Conservation (phyloP, 371 early-diverging fungal genomes). For the Rhizopus microsporus region DNA sequence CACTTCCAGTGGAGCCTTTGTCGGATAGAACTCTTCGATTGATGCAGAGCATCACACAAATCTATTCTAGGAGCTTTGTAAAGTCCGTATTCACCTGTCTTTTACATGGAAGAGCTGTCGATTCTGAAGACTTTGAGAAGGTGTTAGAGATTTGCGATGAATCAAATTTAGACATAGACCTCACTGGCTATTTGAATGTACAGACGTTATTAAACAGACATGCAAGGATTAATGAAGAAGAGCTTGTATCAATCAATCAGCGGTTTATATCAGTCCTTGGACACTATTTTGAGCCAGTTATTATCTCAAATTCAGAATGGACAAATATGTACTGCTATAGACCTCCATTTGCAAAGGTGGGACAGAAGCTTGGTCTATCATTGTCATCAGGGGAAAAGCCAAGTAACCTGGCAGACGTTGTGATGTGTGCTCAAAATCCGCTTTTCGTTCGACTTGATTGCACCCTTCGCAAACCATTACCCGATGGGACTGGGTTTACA, state of each 20-base stretch:
- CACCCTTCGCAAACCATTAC: slow-evolving; percentile 53
- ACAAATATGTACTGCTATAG: slow-evolving; percentile 69
- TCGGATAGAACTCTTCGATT: slow-evolving; percentile 33
- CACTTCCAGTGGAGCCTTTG: slow-evolving; percentile 3
- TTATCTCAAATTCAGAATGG: slow-evolving; percentile 44
- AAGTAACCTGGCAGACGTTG: slow-evolving; percentile 54
- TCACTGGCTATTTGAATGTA: slow-evolving; percentile 75
- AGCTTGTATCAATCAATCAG: slow-evolving; percentile 46
- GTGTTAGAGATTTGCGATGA: slow-evolving; percentile 68
- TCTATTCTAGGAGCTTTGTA: slow-evolving; percentile 61
- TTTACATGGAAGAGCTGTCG: slow-evolving; percentile 61
- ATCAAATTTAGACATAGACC: slow-evolving; percentile 68
- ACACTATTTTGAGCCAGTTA: slow-evolving; percentile 66
- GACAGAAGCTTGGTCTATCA: slow-evolving; percentile 34
- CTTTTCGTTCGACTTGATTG: slow-evolving; percentile 70
- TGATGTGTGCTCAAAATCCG: slow-evolving; percentile 62
- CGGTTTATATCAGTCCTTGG: slow-evolving; percentile 62
- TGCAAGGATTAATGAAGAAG: slow-evolving; percentile 41
- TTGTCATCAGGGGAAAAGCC: slow-evolving; percentile 46
- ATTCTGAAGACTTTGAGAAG: slow-evolving; percentile 60
- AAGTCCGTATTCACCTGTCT: slow-evolving; percentile 67
- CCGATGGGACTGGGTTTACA: slow-evolving; percentile 34
- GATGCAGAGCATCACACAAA: slow-evolving; percentile 38
- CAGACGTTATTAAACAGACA: slow-evolving; percentile 48
- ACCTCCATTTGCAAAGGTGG: slow-evolving; percentile 54